phyloP scores from a whole-genome alignment of 371 early-diverging fungal genomes.

The Blastocladiella emersonii region DNA sequence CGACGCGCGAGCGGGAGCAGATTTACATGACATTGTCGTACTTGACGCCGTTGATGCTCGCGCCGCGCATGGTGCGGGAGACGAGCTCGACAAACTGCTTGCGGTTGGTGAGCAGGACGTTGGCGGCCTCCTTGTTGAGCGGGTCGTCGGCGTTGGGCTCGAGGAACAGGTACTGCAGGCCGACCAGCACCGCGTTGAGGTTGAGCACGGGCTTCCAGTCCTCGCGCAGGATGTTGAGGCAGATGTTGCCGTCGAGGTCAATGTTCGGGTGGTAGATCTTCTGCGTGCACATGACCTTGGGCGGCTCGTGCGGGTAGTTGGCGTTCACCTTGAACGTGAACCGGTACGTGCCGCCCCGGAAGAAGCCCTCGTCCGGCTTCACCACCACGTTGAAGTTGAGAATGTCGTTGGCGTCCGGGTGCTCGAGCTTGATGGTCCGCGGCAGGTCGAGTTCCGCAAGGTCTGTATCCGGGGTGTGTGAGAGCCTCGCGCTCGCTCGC shows the following conservation, averaged over 20 bases:
- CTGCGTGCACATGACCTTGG: slow-evolving; percentile 88
- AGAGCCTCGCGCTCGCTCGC: neutral
- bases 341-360: slow-evolving; percentile 78
- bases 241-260: slow-evolving; percentile 93
- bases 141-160: slow-evolving; percentile 99
- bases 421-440: slow-evolving; percentile 54
- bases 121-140: slow-evolving; percentile 87
- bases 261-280: slow-evolving; percentile 76
- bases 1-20: too few species aligned
- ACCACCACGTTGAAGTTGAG: slow-evolving; percentile 71
- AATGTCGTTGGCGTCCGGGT: slow-evolving; percentile 68
- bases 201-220: slow-evolving; percentile 99
- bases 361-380: slow-evolving; percentile 89
- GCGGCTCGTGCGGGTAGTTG: slow-evolving; percentile 98
- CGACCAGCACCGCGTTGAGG: slow-evolving; percentile 88
- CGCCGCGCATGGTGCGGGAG: slow-evolving; percentile 52
- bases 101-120: slow-evolving; percentile 49
- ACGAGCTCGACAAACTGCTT: slow-evolving; percentile 53
- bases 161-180: slow-evolving; percentile 86
- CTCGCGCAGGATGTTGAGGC: slow-evolving; percentile 96
- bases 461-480: slow-evolving; percentile 36
- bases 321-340: slow-evolving; percentile 82
- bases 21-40: slow-evolving; percentile 49
- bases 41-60: slow-evolving; percentile 37
- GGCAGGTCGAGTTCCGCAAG: slow-evolving; percentile 71